These are phyloP conservation scores for Euphorbia celastroides DNA, from an alignment of 441 rosid species.

Conservation along the genomic window DNA sequence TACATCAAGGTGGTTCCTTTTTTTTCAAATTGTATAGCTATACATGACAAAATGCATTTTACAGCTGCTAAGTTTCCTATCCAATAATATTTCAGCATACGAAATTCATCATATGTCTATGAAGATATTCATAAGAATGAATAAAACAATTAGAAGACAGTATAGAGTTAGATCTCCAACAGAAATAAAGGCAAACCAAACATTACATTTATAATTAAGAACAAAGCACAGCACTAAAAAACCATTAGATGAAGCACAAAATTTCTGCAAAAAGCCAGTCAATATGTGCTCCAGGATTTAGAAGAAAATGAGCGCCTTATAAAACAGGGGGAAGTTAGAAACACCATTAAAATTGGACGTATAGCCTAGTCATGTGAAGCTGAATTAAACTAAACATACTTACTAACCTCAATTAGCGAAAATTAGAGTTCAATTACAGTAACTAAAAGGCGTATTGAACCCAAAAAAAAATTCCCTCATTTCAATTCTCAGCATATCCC, in stretches of 20 bases:
- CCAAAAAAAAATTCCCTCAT: not conserved
- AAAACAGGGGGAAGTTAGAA: no score
- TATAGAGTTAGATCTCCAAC: no score
- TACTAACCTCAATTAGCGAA: constrained; percentile 4
- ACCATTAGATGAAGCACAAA: not conserved
- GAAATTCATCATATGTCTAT: no score
- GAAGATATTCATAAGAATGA: not conserved
- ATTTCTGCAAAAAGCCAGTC: not conserved
- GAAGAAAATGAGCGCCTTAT: no score
- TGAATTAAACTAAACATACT: constrained; percentile 4
- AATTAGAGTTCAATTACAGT: not conserved
- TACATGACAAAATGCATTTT: not conserved
- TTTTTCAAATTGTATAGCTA: not conserved
- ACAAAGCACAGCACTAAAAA: not conserved
- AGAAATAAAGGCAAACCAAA: not conserved
- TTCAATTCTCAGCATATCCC: constrained; percentile 17
- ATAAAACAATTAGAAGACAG: constrained; percentile 2
- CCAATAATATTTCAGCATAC: not conserved
- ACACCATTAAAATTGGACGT: no score
- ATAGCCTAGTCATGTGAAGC: not conserved
- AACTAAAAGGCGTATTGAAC: constrained; percentile 8
- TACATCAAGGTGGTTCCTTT: not conserved
- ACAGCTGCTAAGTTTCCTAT: not conserved
- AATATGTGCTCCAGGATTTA: constrained; percentile 16
- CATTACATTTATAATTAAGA: not conserved